A percentile compares a stretch with the other conserved stretches of the same genome.
Conservation (phyloP, 2,329 filamentous ascomycete species). For the Pseudogymnoascus sp. region DNA sequence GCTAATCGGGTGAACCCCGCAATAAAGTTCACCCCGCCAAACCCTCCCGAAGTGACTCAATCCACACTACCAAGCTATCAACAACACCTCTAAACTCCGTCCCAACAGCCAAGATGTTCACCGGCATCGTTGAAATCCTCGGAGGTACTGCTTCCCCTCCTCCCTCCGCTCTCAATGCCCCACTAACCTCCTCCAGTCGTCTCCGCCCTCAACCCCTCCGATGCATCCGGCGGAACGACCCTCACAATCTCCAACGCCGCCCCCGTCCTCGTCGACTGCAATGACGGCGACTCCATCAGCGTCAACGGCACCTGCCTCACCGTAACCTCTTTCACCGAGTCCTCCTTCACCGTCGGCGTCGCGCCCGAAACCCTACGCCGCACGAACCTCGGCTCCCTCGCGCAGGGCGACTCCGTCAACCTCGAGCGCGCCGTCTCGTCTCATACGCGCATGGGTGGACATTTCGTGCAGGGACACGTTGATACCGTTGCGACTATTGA, state of each 20-base stretch:
- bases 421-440: conserved; percentile 89
- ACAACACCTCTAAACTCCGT: not conserved
- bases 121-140: conserved; percentile 85
- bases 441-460: conserved; percentile 90
- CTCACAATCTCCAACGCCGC: conserved; percentile 70
- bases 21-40: conserved; percentile 10
- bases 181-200: conserved; percentile 53
- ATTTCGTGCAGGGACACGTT: conserved; percentile 97
- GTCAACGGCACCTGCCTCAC: conserved; percentile 96
- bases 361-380: conserved; percentile 92
- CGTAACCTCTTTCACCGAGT: conserved; percentile 61
- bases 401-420: conserved; percentile 65
- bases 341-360: conserved; percentile 79
- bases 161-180: conserved; percentile 29
- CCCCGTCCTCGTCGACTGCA: conserved; percentile 71
- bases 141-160: conserved; percentile 59
- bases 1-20: conserved; percentile 7
- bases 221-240: conserved; percentile 80
- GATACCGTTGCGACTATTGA: conserved; percentile 77
- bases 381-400: conserved; percentile 80
- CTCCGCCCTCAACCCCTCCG: conserved; percentile 70
- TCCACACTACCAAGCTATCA: conserved; percentile 1
- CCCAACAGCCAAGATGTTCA: conserved; percentile 62
- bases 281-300: conserved; percentile 78
- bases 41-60: conserved; percentile 6